A percentile compares a stretch with the other conserved stretches of the same genome.
Conservation (phyloP, 768 basidiomycete genomes). For the Naematelia encephala region DNA sequence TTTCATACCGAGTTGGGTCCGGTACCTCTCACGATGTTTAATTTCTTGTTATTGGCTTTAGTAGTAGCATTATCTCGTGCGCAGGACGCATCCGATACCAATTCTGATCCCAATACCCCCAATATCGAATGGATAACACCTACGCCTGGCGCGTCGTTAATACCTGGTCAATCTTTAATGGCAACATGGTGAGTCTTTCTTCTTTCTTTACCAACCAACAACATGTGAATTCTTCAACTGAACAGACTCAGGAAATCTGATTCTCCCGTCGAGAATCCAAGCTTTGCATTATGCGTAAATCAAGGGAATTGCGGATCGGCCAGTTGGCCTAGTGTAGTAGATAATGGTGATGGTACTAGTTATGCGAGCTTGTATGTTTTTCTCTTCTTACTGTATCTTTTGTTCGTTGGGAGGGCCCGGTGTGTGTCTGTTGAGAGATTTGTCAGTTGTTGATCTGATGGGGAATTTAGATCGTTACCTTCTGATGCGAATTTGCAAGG, state of each 20-base stretch:
- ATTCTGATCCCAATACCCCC: too few relatives aligned
- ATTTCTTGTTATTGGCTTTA: not conserved
- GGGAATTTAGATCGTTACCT: not conserved
- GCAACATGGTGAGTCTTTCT: slow-evolving; percentile 5
- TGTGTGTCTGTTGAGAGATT: too few relatives aligned
- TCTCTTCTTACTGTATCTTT: not conserved
- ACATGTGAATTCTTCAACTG: too few relatives aligned
- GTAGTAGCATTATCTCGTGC: not conserved
- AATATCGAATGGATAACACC: slow-evolving; percentile 7
- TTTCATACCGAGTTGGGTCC: too few relatives aligned
- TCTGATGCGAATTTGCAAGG: not conserved
- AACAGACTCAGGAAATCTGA: slow-evolving; percentile 2
- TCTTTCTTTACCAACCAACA: not conserved
- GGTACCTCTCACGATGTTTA: too few relatives aligned
- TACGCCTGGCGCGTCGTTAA: slow-evolving; percentile 1
- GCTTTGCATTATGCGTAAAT: slow-evolving; percentile 1
- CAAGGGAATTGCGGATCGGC: not conserved
- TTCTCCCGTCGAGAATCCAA: not conserved
- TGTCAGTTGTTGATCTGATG: too few relatives aligned
- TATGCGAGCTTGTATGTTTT: not conserved
- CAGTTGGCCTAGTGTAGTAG: slow-evolving; percentile 5
- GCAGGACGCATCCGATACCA: too few relatives aligned
- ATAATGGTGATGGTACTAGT: slow-evolving; percentile 5
- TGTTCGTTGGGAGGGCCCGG: not conserved
- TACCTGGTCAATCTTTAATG: not conserved